These are phyloP conservation scores for Aspergillus brasiliensis DNA, from an alignment of 2,329 filamentous ascomycete genomes.

Conservation along the genomic window DNA sequence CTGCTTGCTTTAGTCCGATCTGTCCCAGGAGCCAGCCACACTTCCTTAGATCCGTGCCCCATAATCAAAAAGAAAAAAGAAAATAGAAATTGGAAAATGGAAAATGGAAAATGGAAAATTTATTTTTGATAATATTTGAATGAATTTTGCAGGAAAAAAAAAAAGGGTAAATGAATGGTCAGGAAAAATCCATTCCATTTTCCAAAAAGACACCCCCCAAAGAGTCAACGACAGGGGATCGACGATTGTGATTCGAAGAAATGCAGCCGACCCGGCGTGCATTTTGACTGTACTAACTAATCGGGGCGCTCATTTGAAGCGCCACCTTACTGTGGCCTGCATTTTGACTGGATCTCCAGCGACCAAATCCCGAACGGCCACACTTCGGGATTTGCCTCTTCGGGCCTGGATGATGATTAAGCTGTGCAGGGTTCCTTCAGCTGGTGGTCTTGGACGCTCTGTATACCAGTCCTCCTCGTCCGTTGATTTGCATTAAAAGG, in stretches of 20 bases:
- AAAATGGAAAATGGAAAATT: not conserved
- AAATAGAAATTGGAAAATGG: not conserved
- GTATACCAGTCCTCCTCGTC: constrained; percentile 36
- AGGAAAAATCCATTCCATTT: not conserved
- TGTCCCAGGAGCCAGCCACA: not conserved
- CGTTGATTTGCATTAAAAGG: constrained; percentile 14
- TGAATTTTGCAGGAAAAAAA: not conserved
- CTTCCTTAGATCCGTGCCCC: not conserved
- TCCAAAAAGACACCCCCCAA: no score
- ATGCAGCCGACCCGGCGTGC: not conserved
- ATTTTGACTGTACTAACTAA: not conserved
- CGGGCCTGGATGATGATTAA: constrained; percentile 32
- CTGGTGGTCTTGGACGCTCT: constrained; percentile 17
- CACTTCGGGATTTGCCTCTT: constrained; percentile 37
- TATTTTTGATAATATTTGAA: no score
- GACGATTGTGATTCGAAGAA: not conserved
- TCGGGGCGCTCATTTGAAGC: not conserved
- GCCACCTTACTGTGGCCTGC: not conserved
- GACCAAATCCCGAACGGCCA: constrained; percentile 37
- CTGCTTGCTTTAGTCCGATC: not conserved
- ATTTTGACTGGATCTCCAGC: not conserved
- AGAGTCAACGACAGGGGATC: not conserved
- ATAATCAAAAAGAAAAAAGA: not conserved
- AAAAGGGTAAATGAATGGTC: not conserved
- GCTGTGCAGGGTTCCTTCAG: constrained; percentile 19